Percentiles rank a stretch among this genome's conserved stretches.
These are phyloP conservation scores for Guadua angustifolia DNA, from an alignment of 176 grass and related monocot species.

Conservation along the genomic window DNA sequence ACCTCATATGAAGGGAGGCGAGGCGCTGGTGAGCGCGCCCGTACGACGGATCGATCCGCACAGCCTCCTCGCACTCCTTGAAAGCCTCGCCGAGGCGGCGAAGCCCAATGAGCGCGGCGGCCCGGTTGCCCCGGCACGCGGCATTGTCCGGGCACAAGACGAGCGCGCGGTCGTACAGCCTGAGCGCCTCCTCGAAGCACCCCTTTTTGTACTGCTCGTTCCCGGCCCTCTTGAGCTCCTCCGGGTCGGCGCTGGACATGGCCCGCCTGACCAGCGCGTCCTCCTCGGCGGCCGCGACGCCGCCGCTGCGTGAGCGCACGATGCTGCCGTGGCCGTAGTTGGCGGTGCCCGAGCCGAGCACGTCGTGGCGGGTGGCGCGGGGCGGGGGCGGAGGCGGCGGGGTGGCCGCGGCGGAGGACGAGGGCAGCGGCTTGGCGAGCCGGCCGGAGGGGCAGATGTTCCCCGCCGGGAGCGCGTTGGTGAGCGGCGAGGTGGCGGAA, in stretches of 20 bases:
- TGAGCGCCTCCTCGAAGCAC: slow-evolving; percentile 70
- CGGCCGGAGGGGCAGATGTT: slow-evolving; percentile 93
- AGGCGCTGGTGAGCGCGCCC: slow-evolving; percentile 83
- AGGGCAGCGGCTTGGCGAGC: slow-evolving; percentile 57
- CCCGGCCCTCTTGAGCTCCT: slow-evolving; percentile 84
- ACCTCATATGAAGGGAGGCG: slow-evolving; percentile 79
- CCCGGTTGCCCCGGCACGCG: slow-evolving; percentile 79
- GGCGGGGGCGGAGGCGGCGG: slow-evolving; percentile 47
- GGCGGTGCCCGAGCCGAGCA: slow-evolving; percentile 80
- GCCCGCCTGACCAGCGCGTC: slow-evolving; percentile 60
- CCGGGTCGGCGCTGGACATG: slow-evolving; percentile 68
- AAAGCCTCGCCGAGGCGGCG: slow-evolving; percentile 74
- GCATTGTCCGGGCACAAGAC: slow-evolving; percentile 81
- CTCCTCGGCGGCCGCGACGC: slow-evolving; percentile 35
- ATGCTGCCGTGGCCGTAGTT: slow-evolving; percentile 97
- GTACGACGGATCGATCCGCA: slow-evolving; percentile 79
- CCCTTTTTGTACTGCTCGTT: slow-evolving; percentile 92
- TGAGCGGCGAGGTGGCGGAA: slow-evolving; percentile 76
- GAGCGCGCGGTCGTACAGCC: slow-evolving; percentile 85
- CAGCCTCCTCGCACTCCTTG: slow-evolving; percentile 86
- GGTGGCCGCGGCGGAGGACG: slow-evolving; percentile 42
- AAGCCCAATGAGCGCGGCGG: slow-evolving; percentile 83
- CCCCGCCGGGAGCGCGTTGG: slow-evolving; percentile 70
- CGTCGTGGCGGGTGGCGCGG: slow-evolving; percentile 60
- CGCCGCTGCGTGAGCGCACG: slow-evolving; percentile 58